Conservation (phyloP, 2,329 filamentous ascomycete genomes). For the Diaporthe amygdali region DNA sequence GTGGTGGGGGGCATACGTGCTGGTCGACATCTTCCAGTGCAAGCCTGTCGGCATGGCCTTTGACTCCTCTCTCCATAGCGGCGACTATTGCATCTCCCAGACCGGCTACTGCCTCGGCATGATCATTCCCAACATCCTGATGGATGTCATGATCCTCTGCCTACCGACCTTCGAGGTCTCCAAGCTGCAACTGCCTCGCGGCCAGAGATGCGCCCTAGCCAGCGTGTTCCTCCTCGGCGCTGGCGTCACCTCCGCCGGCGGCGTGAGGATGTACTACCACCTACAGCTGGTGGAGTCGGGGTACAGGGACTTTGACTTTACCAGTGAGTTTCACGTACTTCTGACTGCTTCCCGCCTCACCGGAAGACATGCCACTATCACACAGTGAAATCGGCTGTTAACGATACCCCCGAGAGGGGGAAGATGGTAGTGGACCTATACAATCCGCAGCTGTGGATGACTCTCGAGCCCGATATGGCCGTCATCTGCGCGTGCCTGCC, state of each 20-base stretch:
- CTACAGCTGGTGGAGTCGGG: not conserved
- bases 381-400: not conserved
- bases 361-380: no score
- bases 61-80: not conserved
- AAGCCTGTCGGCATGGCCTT: not conserved
- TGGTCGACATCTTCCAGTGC: conserved; percentile 2
- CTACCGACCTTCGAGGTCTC: conserved; percentile 6
- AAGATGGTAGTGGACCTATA: not conserved
- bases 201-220: not conserved
- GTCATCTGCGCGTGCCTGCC: conserved; percentile 8
- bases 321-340: not conserved
- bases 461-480: conserved; percentile 3
- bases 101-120: not conserved
- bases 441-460: not conserved
- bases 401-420: not conserved
- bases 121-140: not conserved
- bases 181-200: not conserved
- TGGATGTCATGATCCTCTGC: conserved; percentile 14
- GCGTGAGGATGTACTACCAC: conserved; percentile 10
- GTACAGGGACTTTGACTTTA: not conserved
- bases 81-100: not conserved
- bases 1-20: not conserved
- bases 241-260: not conserved
- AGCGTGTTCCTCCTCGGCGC: conserved; percentile 10
- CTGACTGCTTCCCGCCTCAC: not conserved